Conservation (phyloP, 208 protist species). For the Leishmania turanica region DNA sequence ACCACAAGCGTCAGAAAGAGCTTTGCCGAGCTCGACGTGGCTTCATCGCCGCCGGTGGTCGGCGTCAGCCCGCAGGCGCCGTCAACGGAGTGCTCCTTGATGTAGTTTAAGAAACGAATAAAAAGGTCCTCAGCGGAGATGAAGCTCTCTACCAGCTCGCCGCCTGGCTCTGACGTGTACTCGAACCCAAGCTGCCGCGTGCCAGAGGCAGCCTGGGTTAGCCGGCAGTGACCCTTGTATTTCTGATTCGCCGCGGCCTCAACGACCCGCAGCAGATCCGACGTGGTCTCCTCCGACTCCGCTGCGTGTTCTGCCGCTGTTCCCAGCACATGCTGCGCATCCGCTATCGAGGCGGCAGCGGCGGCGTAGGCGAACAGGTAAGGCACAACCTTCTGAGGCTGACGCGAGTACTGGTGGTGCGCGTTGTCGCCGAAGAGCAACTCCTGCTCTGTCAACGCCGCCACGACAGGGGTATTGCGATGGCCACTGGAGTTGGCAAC, state of each 20-base stretch:
- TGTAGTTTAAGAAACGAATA: slow-evolving; percentile 79
- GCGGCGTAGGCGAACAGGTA: slow-evolving; percentile 80
- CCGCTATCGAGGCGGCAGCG: slow-evolving; percentile 42
- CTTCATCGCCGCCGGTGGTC: slow-evolving; percentile 6
- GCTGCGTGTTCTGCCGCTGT: neutral
- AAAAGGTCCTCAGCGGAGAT: slow-evolving; percentile 74
- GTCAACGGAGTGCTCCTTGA: slow-evolving; percentile 84
- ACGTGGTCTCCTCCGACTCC: slow-evolving; percentile 25
- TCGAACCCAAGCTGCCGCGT: slow-evolving; percentile 51
- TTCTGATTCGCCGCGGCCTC: slow-evolving; percentile 47
- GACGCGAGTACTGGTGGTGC: slow-evolving; percentile 57
- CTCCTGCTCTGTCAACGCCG: slow-evolving; percentile 73
- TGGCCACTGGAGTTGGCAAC: slow-evolving; percentile 82
- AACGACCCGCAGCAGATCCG: slow-evolving; percentile 38
- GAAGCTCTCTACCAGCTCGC: slow-evolving; percentile 47
- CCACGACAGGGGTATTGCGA: slow-evolving; percentile 70
- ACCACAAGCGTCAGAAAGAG: slow-evolving; percentile 81
- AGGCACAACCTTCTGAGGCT: slow-evolving; percentile 78
- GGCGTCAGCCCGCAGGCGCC: slow-evolving; percentile 64
- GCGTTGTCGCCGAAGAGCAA: slow-evolving; percentile 85
- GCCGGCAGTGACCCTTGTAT: slow-evolving; percentile 60
- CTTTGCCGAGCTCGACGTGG: slow-evolving; percentile 4
- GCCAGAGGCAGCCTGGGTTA: slow-evolving; percentile 31
- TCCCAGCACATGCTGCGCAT: slow-evolving; percentile 22
- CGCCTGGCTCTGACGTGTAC: slow-evolving; percentile 33